A percentile compares a stretch with the other conserved stretches of the same genome.
phyloP scores from a whole-genome alignment of 2,329 filamentous ascomycete species.

The Mollisiaceae sp. region DNA sequence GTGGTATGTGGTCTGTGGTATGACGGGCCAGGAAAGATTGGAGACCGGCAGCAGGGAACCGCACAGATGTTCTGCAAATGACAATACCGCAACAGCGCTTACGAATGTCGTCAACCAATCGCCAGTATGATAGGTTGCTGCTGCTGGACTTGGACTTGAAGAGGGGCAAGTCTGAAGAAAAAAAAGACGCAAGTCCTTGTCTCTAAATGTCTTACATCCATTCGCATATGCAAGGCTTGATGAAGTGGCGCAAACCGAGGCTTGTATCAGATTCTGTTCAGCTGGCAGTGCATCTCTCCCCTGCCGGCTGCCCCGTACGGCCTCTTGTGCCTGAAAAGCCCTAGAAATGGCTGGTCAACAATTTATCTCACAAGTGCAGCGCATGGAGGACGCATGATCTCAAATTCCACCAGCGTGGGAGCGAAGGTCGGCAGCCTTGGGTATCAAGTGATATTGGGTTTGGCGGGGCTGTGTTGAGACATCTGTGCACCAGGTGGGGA shows the following conservation, averaged over 20 bases:
- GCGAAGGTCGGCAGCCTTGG: neutral
- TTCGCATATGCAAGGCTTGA: constrained; percentile 7
- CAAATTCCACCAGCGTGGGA: neutral
- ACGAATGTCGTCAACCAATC: constrained; percentile 3
- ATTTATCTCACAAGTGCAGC: neutral
- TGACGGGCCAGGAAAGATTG: neutral
- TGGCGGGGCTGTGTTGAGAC: neutral
- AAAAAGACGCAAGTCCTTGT: constrained; percentile 3
- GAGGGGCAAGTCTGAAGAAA: neutral
- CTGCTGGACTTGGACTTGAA: neutral
- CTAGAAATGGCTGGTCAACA: constrained; percentile 8
- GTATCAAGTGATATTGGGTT: neutral
- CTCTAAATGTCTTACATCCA: constrained; percentile 13
- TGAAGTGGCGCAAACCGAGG: constrained; percentile 11
- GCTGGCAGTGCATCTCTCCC: constrained; percentile 16
- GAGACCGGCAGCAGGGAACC: neutral
- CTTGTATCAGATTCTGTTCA: constrained; percentile 11
- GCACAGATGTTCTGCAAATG: neutral
- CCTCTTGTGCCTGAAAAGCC: constrained; percentile 9
- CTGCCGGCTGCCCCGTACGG: constrained; percentile 9
- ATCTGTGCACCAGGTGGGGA: neutral
- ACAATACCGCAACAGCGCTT: neutral
- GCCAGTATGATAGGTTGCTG: too few species aligned
- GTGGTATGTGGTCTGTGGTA: neutral
- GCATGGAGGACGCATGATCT: neutral